A percentile compares a stretch with the other conserved stretches of the same genome.
Conservation (phyloP, 2,329 filamentous ascomycete genomes). For the Microascus cirrosus region DNA sequence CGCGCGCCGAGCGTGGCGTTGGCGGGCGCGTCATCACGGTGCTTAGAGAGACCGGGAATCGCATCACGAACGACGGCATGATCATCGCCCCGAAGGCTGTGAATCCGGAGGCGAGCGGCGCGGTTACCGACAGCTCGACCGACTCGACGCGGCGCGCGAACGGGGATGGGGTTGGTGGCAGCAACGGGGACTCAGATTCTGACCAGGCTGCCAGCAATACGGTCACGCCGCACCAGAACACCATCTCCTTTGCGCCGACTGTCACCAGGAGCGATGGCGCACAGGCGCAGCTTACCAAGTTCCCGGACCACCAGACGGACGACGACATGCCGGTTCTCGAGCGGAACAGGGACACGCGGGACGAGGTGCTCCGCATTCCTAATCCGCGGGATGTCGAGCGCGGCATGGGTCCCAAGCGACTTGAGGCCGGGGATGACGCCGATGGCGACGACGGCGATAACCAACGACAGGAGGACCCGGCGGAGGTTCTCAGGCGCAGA, state of each 20-base stretch:
- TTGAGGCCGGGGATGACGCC: slow-evolving; percentile 17
- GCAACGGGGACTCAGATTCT: neutral
- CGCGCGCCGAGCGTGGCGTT: slow-evolving; percentile 49
- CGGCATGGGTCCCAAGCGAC: slow-evolving; percentile 56
- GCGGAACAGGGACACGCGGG: slow-evolving; percentile 72
- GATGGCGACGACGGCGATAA: slow-evolving; percentile 22
- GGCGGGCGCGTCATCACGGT: slow-evolving; percentile 56
- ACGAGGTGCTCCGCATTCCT: slow-evolving; percentile 74
- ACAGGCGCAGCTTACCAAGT: slow-evolving; percentile 32
- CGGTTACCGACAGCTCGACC: neutral
- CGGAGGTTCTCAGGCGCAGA: slow-evolving; percentile 39
- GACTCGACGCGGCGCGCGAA: slow-evolving; percentile 2
- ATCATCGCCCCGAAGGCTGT: neutral
- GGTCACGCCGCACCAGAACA: neutral
- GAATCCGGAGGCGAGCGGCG: neutral
- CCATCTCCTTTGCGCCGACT: slow-evolving; percentile 58
- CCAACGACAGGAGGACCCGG: slow-evolving; percentile 8
- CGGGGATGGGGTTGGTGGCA: slow-evolving; percentile 1
- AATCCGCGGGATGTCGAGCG: slow-evolving; percentile 83
- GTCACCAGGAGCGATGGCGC: slow-evolving; percentile 49
- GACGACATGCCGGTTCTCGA: slow-evolving; percentile 39
- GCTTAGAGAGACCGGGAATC: slow-evolving; percentile 44
- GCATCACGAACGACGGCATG: slow-evolving; percentile 51
- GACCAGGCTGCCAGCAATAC: neutral
- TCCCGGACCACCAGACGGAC: slow-evolving; percentile 36